Conservation (phyloP, 331 rosid species). For the Telfairia occidentalis region DNA sequence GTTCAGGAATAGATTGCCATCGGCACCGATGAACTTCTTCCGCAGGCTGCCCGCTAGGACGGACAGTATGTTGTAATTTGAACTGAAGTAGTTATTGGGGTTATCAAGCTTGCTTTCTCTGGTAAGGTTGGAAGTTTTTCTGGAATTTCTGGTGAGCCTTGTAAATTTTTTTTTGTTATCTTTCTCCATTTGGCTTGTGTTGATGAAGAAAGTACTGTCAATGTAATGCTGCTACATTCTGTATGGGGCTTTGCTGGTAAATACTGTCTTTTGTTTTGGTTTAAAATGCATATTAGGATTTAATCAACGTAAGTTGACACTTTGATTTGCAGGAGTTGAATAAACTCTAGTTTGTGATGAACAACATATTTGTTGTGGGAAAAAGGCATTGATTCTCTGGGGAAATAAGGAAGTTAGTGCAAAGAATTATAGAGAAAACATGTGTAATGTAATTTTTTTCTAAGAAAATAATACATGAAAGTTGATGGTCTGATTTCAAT, state of each 20-base stretch:
- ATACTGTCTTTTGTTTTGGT: not conserved
- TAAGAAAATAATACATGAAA: not conserved
- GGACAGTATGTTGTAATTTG: conserved; percentile 63
- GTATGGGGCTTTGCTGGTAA: not conserved
- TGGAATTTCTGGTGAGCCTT: not conserved
- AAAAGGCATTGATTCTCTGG: not conserved
- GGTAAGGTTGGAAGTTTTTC: not conserved
- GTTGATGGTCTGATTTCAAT: not conserved
- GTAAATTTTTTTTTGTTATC: not conserved
- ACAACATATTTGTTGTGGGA: not conserved
- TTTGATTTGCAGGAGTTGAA: not conserved
- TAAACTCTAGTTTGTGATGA: not conserved
- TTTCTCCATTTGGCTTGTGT: not conserved
- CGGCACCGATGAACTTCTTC: conserved; percentile 62
- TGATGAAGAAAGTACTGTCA: not conserved
- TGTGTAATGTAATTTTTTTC: no score
- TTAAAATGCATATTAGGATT: not conserved
- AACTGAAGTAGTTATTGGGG: not conserved
- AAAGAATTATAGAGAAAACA: no score
- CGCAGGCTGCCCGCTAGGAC: conserved; percentile 71
- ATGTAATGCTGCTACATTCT: not conserved
- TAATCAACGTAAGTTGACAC: not conserved
- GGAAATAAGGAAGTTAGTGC: not conserved
- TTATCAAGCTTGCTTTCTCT: not conserved
- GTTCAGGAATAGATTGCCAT: conserved; percentile 55